These are phyloP conservation scores for Chaetomiaceae sp. DNA, from an alignment of 2,329 filamentous ascomycete species.

Conservation along the genomic window DNA sequence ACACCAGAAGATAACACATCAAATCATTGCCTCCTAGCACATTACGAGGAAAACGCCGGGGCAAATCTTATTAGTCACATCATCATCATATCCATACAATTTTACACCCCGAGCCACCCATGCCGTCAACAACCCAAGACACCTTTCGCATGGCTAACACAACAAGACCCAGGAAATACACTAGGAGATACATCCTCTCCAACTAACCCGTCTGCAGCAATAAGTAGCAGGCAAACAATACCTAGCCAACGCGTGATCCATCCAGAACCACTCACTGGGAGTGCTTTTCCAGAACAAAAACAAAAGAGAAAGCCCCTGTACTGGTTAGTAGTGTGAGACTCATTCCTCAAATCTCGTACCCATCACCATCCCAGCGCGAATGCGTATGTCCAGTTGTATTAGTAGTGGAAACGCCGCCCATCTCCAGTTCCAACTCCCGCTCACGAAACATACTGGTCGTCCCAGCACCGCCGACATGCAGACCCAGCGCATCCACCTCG, in stretches of 20 bases:
- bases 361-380: background rate
- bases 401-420: no score
- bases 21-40: background rate
- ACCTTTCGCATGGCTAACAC: background rate
- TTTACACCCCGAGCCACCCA: background rate
- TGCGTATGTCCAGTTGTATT: no score
- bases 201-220: no score
- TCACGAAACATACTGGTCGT: slow-evolving; percentile 3
- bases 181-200: background rate
- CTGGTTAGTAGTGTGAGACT: no score
- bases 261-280: no score
- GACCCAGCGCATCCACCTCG: background rate
- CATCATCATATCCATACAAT: background rate
- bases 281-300: no score
- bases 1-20: no score
- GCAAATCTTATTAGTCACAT: background rate
- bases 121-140: background rate
- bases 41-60: background rate
- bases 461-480: background rate
- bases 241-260: no score
- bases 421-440: slow-evolving; percentile 13
- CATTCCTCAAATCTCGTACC: slow-evolving; percentile 8
- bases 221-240: no score
- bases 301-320: no score
- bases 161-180: background rate